phyloP scores from a whole-genome alignment of 306 rosid genomes.

The Quercus gilva region DNA sequence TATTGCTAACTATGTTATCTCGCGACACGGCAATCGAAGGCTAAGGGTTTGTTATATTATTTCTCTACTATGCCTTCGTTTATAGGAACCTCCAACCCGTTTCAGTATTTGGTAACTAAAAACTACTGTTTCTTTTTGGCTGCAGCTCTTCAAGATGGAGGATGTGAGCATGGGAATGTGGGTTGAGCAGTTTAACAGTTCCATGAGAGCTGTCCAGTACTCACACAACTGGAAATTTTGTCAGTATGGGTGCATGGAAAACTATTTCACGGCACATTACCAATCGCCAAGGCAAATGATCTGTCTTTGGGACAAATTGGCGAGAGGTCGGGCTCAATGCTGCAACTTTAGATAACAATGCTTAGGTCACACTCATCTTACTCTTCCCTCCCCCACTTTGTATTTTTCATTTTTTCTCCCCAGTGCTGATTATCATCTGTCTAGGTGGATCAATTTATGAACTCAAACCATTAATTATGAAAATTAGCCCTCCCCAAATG shows the following conservation, averaged over 20 bases:
- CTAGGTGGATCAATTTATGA: background rate
- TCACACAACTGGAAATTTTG: constrained; percentile 98
- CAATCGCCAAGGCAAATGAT: constrained; percentile 97
- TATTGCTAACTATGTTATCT: constrained; percentile 59
- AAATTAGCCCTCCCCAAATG: background rate
- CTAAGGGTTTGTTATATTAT: constrained; percentile 63
- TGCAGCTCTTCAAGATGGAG: constrained; percentile 97
- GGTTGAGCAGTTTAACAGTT: constrained; percentile 78
- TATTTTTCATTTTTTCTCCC: background rate
- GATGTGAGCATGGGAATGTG: constrained; percentile 99
- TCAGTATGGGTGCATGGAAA: constrained; percentile 92
- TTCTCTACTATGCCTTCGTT: background rate
- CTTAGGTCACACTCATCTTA: background rate
- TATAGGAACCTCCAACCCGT: background rate
- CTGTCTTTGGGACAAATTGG: constrained; percentile 90
- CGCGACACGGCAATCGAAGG: constrained; percentile 54
- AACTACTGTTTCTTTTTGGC: constrained; percentile 14
- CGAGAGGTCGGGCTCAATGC: constrained; percentile 72
- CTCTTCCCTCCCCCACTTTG: background rate
- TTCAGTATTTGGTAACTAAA: constrained; percentile 14
- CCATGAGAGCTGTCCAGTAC: constrained; percentile 56
- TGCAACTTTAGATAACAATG: constrained; percentile 79
- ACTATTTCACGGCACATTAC: constrained; percentile 92
- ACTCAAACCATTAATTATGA: background rate
- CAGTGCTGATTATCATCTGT: constrained; percentile 3